These are phyloP conservation scores for Kazachstania martiniae DNA, from an alignment of 805 yeast genomes.

Conservation along the genomic window DNA sequence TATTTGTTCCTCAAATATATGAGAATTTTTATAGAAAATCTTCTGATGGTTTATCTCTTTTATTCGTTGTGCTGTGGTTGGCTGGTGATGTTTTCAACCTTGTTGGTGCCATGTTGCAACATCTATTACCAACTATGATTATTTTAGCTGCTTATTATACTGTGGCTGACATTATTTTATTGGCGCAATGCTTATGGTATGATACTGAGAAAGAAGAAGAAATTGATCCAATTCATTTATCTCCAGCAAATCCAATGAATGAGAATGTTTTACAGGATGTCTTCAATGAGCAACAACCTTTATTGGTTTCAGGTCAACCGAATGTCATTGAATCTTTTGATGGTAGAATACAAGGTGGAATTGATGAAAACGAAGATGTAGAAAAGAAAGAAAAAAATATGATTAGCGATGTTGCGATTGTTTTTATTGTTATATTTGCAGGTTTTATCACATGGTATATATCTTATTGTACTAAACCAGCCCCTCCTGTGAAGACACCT, in stretches of 20 bases:
- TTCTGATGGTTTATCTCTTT: conserved; percentile 79
- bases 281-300: conserved; percentile 27
- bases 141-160: conserved; percentile 89
- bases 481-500: conserved; percentile 1
- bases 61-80: conserved; percentile 84
- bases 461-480: conserved; percentile 37
- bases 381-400: conserved; percentile 13
- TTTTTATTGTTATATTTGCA: conserved; percentile 53
- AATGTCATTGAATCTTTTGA: conserved; percentile 4
- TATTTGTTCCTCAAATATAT: conserved; percentile 92
- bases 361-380: conserved; percentile 8
- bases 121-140: conserved; percentile 89
- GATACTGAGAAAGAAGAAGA: conserved; percentile 36
- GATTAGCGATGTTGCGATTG: conserved; percentile 38
- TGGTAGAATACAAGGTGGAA: too few relatives aligned
- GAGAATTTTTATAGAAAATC: conserved; percentile 80
- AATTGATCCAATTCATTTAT: conserved; percentile 67
- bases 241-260: conserved; percentile 79
- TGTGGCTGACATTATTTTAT: conserved; percentile 72
- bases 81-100: conserved; percentile 92
- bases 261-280: conserved; percentile 51
- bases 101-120: conserved; percentile 81
- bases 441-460: conserved; percentile 87
- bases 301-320: conserved; percentile 7
- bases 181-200: conserved; percentile 76